Base-by-base conservation (phyloP, 345 rosid genomes). In the rapeseed (Brassica napus) region DNA sequence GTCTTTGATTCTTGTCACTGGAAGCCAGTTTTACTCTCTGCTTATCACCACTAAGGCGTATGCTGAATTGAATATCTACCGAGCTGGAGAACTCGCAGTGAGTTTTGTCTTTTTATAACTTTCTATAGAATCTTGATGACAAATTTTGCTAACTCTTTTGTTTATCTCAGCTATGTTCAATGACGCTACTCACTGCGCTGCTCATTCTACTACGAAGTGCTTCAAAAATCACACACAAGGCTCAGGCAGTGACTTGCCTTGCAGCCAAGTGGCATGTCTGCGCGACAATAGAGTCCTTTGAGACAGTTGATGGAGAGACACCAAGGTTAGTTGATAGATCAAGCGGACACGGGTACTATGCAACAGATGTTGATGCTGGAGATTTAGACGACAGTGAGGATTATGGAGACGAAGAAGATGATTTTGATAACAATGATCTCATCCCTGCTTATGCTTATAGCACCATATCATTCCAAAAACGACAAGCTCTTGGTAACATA, bases 241-340 rank as follows among this genome's bases (percentile, higher is more conserved):
- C 96, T 66, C 98, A 94, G 52, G 81, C 91, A 0, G 86, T 95
- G 35, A 90, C 95, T 5, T 84, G 94, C 89, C 92, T 95, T 31
- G 98, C 99, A 8, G 86, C 98, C 1, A 95, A 95, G 77, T 95
- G 99, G 99, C 95, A 95, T 71, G 80, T 91, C 7, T 91, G 97
- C 55, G 94, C 97, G 1, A 93, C 99, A 23, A 78, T 95, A 34
- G 99, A 87, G 12, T 79, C 91, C 0, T 87, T 90, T 23, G 94
- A 90, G 16, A 69, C 81, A 15, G 81, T 80, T 0, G 99, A 90
- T 6, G 87, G 89, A 12, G 97, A 91, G 77, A 90, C 90, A 37
- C 98, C 92, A n/a, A 75, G 84, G 81, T 64, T 69, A 0, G 77
- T 67, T 66, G 69, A 79, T 37, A 68, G 71, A 71, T 28, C 75